Evolutionary conservation across 139 green algal species (phyloP).

Genomic region (Coelastrella sp.): DNA sequence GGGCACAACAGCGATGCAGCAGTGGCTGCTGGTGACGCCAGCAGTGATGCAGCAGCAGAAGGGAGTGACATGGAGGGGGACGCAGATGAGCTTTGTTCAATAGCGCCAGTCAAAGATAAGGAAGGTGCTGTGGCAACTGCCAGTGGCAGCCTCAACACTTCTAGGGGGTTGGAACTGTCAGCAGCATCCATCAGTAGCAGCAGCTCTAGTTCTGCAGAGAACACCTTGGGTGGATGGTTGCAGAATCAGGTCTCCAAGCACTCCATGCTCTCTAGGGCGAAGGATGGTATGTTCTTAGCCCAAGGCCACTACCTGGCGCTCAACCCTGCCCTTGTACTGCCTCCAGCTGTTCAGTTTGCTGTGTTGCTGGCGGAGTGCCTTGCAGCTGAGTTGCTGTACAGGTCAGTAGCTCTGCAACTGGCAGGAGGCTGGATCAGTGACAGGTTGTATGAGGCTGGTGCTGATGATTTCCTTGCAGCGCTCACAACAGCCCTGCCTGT

Average conservation of each 20-base stretch:
- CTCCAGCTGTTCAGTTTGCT: neutral
- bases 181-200: neutral
- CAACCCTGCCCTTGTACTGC: constrained; percentile 12
- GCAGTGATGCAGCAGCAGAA: neutral
- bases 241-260: neutral
- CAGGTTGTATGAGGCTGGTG: constrained; percentile 3
- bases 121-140: too few species aligned
- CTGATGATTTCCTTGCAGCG: constrained; percentile 1
- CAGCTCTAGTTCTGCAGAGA: neutral
- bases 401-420: constrained; percentile 29
- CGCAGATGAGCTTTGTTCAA: neutral
- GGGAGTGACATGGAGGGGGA: neutral
- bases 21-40: neutral
- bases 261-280: neutral
- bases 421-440: constrained; percentile 35
- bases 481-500: neutral
- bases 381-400: constrained; percentile 41
- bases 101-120: too few species aligned
- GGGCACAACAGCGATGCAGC: neutral
- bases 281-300: constrained; percentile 23
- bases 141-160: neutral
- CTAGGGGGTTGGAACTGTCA: neutral
- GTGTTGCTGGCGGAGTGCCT: constrained; percentile 24
- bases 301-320: constrained; percentile 34
- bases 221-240: neutral